A percentile compares a stretch with the other conserved stretches of the same genome.
Conservation (phyloP, 805 yeast species). For the Saccharomycopsis sp. region DNA sequence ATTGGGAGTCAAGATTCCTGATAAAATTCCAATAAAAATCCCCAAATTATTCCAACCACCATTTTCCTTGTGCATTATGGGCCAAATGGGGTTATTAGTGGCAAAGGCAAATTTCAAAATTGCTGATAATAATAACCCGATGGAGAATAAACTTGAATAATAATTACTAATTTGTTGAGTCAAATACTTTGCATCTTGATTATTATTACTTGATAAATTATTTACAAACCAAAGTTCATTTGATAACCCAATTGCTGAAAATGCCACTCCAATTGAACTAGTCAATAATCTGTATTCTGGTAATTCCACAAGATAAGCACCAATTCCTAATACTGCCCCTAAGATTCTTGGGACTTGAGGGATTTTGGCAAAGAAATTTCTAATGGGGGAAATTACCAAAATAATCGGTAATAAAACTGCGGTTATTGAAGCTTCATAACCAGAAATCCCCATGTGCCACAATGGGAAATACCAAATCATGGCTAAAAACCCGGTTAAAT, state of each 20-base stretch:
- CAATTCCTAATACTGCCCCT: conserved; percentile 58
- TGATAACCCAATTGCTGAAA: conserved; percentile 51
- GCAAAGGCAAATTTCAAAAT: conserved; percentile 64
- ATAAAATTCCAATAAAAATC: conserved; percentile 46
- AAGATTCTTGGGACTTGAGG: conserved; percentile 48
- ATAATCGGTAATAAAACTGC: conserved; percentile 50
- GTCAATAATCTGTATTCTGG: conserved; percentile 65
- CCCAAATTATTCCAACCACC: conserved; percentile 83
- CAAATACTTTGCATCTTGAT: conserved; percentile 21
- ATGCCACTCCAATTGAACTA: conserved; percentile 55
- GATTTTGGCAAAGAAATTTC: conserved; percentile 27
- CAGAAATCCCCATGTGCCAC: conserved; percentile 97
- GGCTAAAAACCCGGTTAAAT: conserved; percentile 66
- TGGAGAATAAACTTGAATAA: conserved; percentile 43
- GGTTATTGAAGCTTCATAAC: conserved; percentile 70
- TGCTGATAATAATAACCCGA: conserved; percentile 69
- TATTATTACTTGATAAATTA: conserved; percentile 24
- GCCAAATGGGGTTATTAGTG: conserved; percentile 95
- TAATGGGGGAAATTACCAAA: conserved; percentile 35
- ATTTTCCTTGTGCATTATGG: conserved; percentile 73
- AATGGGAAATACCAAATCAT: conserved; percentile 96
- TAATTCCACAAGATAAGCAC: conserved; percentile 54
- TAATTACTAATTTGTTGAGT: conserved; percentile 23
- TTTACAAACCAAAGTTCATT: conserved; percentile 37
- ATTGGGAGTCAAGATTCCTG: conserved; percentile 52